Percentiles rank a stretch among this genome's conserved stretches.
These are phyloP conservation scores for Aspergillus fumigatiaffinis DNA, from an alignment of 2,329 filamentous ascomycete genomes.

Conservation along the genomic window DNA sequence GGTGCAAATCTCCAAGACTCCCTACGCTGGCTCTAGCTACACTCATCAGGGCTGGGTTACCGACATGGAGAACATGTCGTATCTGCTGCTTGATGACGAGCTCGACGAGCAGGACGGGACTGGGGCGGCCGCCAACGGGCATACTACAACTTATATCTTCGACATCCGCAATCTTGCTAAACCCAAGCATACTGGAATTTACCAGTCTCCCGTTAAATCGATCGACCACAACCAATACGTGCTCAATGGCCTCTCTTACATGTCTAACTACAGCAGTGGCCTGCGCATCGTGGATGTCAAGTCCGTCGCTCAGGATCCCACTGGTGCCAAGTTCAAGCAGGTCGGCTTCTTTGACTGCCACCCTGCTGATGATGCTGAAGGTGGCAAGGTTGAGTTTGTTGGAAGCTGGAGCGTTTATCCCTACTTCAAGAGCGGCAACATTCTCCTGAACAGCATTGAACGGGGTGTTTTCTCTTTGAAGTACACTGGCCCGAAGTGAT, in stretches of 20 bases:
- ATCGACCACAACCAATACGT: conserved; percentile 21
- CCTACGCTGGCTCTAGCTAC: conserved; percentile 15
- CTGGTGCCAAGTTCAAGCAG: conserved; percentile 10
- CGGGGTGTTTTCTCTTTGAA: conserved; percentile 16
- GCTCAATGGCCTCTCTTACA: conserved; percentile 14
- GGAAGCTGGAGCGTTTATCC: conserved; percentile 18
- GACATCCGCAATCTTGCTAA: conserved; percentile 11
- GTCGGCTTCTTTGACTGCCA: conserved; percentile 16
- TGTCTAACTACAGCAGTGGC: conserved; percentile 16
- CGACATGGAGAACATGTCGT: conserved; percentile 7
- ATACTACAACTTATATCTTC: conserved; percentile 19
- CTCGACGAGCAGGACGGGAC: conserved; percentile 14
- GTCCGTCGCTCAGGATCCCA: conserved; percentile 11
- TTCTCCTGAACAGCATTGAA: conserved; percentile 18
- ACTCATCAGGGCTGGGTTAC: conserved; percentile 18
- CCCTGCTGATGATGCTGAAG: conserved; percentile 12
- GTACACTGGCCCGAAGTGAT: conserved; percentile 1
- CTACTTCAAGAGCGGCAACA: conserved; percentile 13
- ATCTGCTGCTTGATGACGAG: conserved; percentile 17
- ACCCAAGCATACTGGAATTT: conserved; percentile 14
- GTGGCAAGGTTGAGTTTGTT: conserved; percentile 12
- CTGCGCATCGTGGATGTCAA: conserved; percentile 16
- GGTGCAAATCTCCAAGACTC: conserved; percentile 16
- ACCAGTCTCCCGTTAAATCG: conserved; percentile 15
- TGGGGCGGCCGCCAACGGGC: conserved; percentile 15